phyloP scores from a whole-genome alignment of 2,329 filamentous ascomycete genomes.

The Diaporthe citriasiana region DNA sequence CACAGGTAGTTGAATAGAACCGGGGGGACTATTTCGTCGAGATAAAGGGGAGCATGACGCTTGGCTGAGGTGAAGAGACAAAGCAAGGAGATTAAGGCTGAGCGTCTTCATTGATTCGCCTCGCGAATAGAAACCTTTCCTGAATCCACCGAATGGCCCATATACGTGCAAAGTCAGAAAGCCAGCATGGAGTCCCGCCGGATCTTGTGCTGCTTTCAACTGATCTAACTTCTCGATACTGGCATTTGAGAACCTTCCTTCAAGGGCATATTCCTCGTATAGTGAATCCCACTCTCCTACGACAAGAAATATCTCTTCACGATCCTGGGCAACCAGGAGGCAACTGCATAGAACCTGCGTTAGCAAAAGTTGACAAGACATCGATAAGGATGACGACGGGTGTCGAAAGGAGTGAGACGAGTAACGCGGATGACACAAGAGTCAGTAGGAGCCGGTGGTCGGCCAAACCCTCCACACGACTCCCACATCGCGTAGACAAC shows the following conservation, averaged over 20 bases:
- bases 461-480: not conserved
- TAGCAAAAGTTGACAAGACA: not conserved
- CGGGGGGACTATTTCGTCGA: not conserved
- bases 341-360: not conserved
- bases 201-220: not conserved
- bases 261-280: not conserved
- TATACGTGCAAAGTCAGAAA: not conserved
- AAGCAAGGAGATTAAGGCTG: not conserved
- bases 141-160: not conserved
- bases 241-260: not conserved
- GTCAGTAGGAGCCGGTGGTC: not conserved
- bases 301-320: not conserved
- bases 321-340: not conserved
- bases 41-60: not conserved
- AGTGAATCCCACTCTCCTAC: not conserved
- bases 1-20: not conserved
- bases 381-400: too few relatives aligned
- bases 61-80: not conserved
- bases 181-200: not conserved
- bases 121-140: not conserved
- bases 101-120: not conserved
- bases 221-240: not conserved
- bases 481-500: not conserved
- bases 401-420: not conserved
- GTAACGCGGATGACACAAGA: not conserved